Conservation (phyloP, 1,284 basidiomycete species). For the Ustilago bromivora region DNA sequence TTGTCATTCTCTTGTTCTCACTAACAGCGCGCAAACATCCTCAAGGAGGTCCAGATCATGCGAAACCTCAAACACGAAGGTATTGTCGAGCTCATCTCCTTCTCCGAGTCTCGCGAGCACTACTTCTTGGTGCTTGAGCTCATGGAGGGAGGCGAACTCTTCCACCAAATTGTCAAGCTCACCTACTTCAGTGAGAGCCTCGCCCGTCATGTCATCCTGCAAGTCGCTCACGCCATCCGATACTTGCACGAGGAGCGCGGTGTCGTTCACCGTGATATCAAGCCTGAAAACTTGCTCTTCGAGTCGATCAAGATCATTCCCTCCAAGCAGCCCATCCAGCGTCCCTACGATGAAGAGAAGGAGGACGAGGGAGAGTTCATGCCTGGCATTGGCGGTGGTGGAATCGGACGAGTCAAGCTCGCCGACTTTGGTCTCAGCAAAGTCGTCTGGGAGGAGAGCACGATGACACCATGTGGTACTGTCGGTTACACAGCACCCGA, state of each 20-base stretch:
- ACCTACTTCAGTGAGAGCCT: constrained; percentile 91
- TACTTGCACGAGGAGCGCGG: constrained; percentile 98
- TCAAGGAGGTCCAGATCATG: constrained; percentile 99
- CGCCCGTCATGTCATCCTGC: constrained; percentile 88
- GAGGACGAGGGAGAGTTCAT: constrained; percentile 98
- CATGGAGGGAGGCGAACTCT: constrained; percentile 89
- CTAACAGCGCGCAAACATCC: constrained; percentile 90
- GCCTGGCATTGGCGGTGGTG: constrained; percentile 90
- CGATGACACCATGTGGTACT: constrained; percentile 98
- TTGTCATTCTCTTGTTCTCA: constrained; percentile 32
- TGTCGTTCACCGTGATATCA: constrained; percentile 98
- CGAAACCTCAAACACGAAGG: constrained; percentile 89
- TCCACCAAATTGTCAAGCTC: constrained; percentile 99
- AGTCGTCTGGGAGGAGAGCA: constrained; percentile 98
- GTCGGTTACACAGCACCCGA: constrained; percentile 99
- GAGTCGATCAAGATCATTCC: constrained; percentile 93
- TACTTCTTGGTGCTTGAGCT: constrained; percentile 93
- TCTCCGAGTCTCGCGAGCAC: constrained; percentile 85
- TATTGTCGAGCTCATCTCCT: constrained; percentile 76
- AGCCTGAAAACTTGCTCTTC: constrained; percentile 97
- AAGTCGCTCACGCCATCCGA: constrained; percentile 94
- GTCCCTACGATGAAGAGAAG: constrained; percentile 96
- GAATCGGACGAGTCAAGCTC: constrained; percentile 97
- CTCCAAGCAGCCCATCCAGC: constrained; percentile 78
- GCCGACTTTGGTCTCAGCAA: constrained; percentile 99